Percentiles rank a stretch among this genome's conserved stretches.
These are phyloP conservation scores for Mucor indicus DNA, from an alignment of 371 early-diverging fungal genomes.

Conservation along the genomic window DNA sequence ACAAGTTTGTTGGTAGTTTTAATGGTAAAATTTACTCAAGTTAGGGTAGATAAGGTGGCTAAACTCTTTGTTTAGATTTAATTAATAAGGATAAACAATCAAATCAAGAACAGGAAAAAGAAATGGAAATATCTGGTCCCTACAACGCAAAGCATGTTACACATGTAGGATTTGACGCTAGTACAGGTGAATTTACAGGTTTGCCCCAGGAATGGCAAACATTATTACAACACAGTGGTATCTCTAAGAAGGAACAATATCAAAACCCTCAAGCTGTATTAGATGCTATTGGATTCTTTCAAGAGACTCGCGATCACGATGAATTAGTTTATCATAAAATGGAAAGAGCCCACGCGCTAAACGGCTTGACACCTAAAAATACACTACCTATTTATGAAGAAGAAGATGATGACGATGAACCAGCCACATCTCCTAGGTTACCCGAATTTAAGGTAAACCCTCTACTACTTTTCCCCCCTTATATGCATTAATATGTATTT, in stretches of 20 bases:
- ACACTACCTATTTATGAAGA: no score
- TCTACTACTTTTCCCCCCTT: no score
- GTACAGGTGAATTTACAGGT: slow-evolving; percentile 92
- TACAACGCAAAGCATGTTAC: slow-evolving; percentile 96
- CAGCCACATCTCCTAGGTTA: no score
- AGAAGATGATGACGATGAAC: neutral
- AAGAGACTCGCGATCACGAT: slow-evolving; percentile 60
- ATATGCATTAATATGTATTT: no score
- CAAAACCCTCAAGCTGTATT: slow-evolving; percentile 95
- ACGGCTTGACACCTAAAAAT: no score
- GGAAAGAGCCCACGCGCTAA: slow-evolving; percentile 60
- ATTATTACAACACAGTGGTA: slow-evolving; percentile 88
- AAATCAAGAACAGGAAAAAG: slow-evolving; percentile 30
- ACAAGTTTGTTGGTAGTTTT: slow-evolving; percentile 60
- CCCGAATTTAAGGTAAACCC: no score
- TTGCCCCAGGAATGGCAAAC: slow-evolving; percentile 93
- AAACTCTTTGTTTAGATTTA: no score
- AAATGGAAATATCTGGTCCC: slow-evolving; percentile 91
- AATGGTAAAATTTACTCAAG: no score
- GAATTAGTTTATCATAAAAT: slow-evolving; percentile 91
- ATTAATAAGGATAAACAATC: slow-evolving; percentile 50
- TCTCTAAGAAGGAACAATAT: slow-evolving; percentile 91
- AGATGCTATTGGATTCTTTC: slow-evolving; percentile 93
- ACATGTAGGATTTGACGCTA: slow-evolving; percentile 89
- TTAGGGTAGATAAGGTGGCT: no score